A percentile compares a stretch with the other conserved stretches of the same genome.
Conservation (phyloP, 164 flowering plant species). For the Kingdonia uniflora region DNA sequence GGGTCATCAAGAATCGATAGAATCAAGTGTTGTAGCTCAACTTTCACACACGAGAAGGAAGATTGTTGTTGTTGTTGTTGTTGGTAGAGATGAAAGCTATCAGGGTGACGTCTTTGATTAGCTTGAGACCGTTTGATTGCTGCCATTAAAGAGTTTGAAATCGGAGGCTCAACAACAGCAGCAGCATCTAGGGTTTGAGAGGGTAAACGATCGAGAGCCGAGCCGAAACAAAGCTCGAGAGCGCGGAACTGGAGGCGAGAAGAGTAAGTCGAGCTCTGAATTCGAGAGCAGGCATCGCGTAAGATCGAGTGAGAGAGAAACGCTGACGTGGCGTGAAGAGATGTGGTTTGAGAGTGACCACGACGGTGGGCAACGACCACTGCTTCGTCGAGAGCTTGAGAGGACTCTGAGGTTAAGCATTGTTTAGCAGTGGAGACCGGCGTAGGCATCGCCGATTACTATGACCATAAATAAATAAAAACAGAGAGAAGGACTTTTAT, state of each 20-base stretch:
- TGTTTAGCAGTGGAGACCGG: conserved; percentile 68
- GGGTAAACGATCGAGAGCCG: conserved; percentile 66
- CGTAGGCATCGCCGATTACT: conserved; percentile 63
- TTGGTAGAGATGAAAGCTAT: conserved; percentile 45
- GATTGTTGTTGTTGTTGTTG: conserved; percentile 18
- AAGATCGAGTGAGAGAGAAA: conserved; percentile 40
- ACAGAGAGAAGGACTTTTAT: background rate
- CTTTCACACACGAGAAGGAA: conserved; percentile 36
- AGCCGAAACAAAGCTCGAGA: conserved; percentile 62
- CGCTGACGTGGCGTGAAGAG: conserved; percentile 64
- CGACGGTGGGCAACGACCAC: conserved; percentile 59
- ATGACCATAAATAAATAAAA: background rate
- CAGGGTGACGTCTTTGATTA: conserved; percentile 61
- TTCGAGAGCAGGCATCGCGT: conserved; percentile 58
- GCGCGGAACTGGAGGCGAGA: conserved; percentile 64
- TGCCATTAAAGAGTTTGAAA: conserved; percentile 87
- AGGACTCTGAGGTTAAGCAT: conserved; percentile 66
- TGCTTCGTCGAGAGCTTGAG: conserved; percentile 66
- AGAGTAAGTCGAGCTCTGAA: conserved; percentile 35
- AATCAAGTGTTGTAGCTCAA: conserved; percentile 68
- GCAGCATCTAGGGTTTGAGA: conserved; percentile 17
- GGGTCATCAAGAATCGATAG: conserved; percentile 93
- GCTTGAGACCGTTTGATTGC: conserved; percentile 86
- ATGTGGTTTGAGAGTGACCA: conserved; percentile 69
- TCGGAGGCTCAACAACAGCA: conserved; percentile 6